Evolutionary conservation across 1,284 basidiomycete genomes (phyloP).

Genomic region (Acaromyces ingoldii): DNA sequence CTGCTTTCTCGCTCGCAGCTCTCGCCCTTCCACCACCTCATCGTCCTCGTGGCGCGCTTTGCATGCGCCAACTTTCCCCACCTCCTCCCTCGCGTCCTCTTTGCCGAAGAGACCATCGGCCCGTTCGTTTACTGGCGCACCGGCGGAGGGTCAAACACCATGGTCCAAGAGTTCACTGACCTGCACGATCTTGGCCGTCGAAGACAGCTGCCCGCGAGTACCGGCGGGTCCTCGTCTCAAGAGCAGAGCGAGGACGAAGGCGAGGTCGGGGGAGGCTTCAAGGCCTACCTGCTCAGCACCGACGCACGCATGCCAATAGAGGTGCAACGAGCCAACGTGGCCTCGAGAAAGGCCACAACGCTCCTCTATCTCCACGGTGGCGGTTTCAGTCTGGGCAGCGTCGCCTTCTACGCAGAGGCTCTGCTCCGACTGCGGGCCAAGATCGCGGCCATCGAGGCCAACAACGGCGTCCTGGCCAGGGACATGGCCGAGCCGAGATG

Average conservation of each 20-base stretch:
- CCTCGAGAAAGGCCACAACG: constrained; percentile 25
- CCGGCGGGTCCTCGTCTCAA: too few relatives aligned
- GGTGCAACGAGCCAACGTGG: constrained; percentile 5
- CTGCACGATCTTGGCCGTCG: too few relatives aligned
- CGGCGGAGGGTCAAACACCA: constrained; percentile 34
- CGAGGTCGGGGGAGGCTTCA: constrained; percentile 19
- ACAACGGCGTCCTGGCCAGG: background rate
- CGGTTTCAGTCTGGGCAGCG: constrained; percentile 48
- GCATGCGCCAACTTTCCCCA: constrained; percentile 44
- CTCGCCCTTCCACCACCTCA: constrained; percentile 43
- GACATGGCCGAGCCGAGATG: constrained; percentile 17
- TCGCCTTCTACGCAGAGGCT: constrained; percentile 49
- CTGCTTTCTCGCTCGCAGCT: constrained; percentile 7
- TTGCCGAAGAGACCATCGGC: constrained; percentile 47
- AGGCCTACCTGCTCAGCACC: constrained; percentile 44
- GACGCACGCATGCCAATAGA: constrained; percentile 12
- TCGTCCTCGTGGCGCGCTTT: constrained; percentile 38
- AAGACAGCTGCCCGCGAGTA: background rate
- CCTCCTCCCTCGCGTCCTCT: constrained; percentile 41
- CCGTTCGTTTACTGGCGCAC: constrained; percentile 47
- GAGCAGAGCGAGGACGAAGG: constrained; percentile 4
- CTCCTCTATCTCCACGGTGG: constrained; percentile 48
- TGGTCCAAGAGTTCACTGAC: constrained; percentile 30
- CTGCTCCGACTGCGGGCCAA: constrained; percentile 36
- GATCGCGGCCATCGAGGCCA: constrained; percentile 6